A percentile compares a stretch with the other conserved stretches of the same genome.
These are phyloP conservation scores for Sungouiella thailandica DNA, from an alignment of 805 yeast genomes.

Conservation along the genomic window DNA sequence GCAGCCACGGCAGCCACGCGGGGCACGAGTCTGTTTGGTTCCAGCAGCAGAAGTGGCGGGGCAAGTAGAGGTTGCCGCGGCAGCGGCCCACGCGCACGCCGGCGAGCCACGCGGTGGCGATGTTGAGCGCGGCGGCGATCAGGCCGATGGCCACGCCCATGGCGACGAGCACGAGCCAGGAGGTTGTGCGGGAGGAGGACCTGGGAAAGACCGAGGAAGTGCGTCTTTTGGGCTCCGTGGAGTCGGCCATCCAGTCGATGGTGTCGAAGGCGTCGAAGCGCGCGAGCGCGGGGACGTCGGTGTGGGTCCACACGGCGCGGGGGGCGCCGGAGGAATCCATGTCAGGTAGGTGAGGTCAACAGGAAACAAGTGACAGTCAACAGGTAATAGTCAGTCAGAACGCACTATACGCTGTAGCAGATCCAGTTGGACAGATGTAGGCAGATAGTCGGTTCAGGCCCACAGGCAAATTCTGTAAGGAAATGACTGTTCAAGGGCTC, in stretches of 20 bases:
- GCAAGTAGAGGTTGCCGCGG: constrained; percentile 60
- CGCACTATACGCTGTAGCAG: too few relatives aligned
- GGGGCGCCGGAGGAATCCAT: too few relatives aligned
- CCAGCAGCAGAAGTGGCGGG: constrained; percentile 78
- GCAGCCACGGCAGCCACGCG: constrained; percentile 69
- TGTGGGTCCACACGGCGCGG: too few relatives aligned
- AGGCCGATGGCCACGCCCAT: constrained; percentile 78
- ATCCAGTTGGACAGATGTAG: too few relatives aligned
- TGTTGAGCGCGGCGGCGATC: constrained; percentile 76
- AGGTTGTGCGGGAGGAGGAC: too few relatives aligned
- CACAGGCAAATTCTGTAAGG: too few relatives aligned
- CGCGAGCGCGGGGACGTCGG: too few relatives aligned
- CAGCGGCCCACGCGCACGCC: constrained; percentile 79
- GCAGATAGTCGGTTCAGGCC: too few relatives aligned
- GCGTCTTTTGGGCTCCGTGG: constrained; percentile 31
- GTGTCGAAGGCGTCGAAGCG: constrained; percentile 60
- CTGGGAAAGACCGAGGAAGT: constrained; percentile 29
- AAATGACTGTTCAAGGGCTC: too few relatives aligned
- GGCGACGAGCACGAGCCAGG: constrained; percentile 71
- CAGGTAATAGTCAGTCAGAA: too few relatives aligned
- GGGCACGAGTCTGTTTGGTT: constrained; percentile 49
- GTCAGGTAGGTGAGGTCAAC: too few relatives aligned
- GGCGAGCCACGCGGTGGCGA: constrained; percentile 83
- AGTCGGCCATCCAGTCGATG: constrained; percentile 68
- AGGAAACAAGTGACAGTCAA: too few relatives aligned